These are phyloP conservation scores for Microbotryum silenes-acaulis DNA, from an alignment of 1,284 basidiomycete genomes.

Conservation along the genomic window DNA sequence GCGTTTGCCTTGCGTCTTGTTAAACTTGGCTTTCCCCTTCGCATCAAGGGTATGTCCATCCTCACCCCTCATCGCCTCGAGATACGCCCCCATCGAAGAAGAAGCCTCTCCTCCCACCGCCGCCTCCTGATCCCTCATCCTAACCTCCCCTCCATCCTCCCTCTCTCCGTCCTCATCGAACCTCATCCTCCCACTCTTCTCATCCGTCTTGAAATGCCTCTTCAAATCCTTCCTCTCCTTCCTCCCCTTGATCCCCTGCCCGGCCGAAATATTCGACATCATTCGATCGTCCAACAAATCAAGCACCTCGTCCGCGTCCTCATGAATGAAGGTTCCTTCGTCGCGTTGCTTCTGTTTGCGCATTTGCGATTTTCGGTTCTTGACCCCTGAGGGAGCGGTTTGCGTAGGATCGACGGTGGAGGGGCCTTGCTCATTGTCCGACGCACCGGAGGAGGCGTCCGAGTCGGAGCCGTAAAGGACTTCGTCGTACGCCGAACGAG, in stretches of 20 bases:
- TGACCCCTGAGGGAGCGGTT: slow-evolving; percentile 15
- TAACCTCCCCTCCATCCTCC: slow-evolving; percentile 21
- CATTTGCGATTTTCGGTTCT: slow-evolving; percentile 31
- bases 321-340: slow-evolving; percentile 52
- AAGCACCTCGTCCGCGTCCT: slow-evolving; percentile 91
- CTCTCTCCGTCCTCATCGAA: slow-evolving; percentile 53
- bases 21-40: slow-evolving; percentile 83
- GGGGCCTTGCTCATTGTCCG: slow-evolving; percentile 52
- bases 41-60: slow-evolving; percentile 82
- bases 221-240: slow-evolving; percentile 52
- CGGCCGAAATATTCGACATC: slow-evolving; percentile 67
- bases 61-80: slow-evolving; percentile 66
- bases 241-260: neutral
- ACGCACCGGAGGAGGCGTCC: slow-evolving; percentile 63
- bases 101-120: slow-evolving; percentile 41
- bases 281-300: slow-evolving; percentile 77
- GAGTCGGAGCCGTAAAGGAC: slow-evolving; percentile 73
- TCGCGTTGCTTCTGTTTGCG: slow-evolving; percentile 33
- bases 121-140: slow-evolving; percentile 45
- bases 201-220: slow-evolving; percentile 75
- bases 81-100: slow-evolving; percentile 54
- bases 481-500: slow-evolving; percentile 88
- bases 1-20: slow-evolving; percentile 86
- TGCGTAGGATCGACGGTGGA: slow-evolving; percentile 41
- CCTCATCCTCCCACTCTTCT: slow-evolving; percentile 78